These are phyloP conservation scores for Aureobasidium namibiae DNA, from an alignment of 2,329 filamentous ascomycete species.

Conservation along the genomic window DNA sequence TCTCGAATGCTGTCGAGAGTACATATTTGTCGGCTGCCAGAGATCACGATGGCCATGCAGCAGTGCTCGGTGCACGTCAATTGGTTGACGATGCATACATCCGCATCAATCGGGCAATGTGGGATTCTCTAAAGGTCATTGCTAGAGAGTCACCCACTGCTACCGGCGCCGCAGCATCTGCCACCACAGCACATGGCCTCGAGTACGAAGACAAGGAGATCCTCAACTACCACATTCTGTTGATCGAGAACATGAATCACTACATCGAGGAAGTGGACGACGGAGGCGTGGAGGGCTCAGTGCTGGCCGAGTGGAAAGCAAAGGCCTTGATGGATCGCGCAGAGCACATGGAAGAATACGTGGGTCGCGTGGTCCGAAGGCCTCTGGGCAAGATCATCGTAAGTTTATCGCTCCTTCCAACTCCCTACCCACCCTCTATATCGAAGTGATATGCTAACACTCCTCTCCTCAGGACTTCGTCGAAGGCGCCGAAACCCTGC, in stretches of 20 bases:
- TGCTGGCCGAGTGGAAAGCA: slow-evolving; percentile 75
- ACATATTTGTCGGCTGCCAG: slow-evolving; percentile 53
- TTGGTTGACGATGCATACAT: slow-evolving; percentile 82
- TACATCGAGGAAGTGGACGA: slow-evolving; percentile 86
- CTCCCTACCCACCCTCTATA: too few relatives aligned
- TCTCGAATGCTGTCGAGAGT: slow-evolving; percentile 74
- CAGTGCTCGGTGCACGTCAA: slow-evolving; percentile 55
- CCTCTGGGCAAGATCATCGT: slow-evolving; percentile 78
- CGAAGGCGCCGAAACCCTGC: slow-evolving; percentile 72
- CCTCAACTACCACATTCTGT: slow-evolving; percentile 90
- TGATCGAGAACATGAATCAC: slow-evolving; percentile 99
- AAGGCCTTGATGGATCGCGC: slow-evolving; percentile 69
- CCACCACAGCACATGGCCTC: slow-evolving; percentile 33
- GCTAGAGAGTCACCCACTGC: slow-evolving; percentile 57
- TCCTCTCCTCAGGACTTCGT: slow-evolving; percentile 58
- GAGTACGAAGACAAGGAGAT: slow-evolving; percentile 90
- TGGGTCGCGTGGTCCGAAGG: slow-evolving; percentile 78
- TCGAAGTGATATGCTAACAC: not conserved
- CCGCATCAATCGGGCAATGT: slow-evolving; percentile 89
- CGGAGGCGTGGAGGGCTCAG: slow-evolving; percentile 51
- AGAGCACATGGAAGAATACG: slow-evolving; percentile 82
- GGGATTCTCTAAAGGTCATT: slow-evolving; percentile 92
- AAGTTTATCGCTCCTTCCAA: slow-evolving; percentile 21
- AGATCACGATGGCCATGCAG: slow-evolving; percentile 41
- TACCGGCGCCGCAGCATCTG: slow-evolving; percentile 45